Conservation (phyloP, 495 filamentous ascomycete genomes). For the Penicillium ochrochloron region DNA sequence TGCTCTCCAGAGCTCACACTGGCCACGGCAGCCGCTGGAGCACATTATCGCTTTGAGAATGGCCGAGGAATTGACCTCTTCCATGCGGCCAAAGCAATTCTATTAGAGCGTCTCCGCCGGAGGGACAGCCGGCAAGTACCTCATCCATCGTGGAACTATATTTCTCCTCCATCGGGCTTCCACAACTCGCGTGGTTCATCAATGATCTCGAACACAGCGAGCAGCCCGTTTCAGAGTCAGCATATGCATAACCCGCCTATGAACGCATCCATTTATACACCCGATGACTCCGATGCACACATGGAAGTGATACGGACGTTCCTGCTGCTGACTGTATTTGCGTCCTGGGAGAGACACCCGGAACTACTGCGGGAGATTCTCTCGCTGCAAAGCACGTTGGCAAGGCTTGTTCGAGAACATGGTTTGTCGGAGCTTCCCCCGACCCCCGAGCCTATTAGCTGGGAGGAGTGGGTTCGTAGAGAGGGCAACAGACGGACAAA, state of each 20-base stretch:
- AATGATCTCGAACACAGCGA: conserved; percentile 44
- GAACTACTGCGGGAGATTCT: conserved; percentile 55
- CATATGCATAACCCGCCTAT: conserved; percentile 35
- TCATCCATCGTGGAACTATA: conserved; percentile 49
- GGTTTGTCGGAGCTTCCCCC: conserved; percentile 46
- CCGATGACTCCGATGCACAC: conserved; percentile 54
- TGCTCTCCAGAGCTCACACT: conserved; percentile 52
- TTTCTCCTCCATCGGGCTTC: conserved; percentile 44
- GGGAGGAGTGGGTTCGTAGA: conserved; percentile 55
- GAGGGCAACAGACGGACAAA: conserved; percentile 58
- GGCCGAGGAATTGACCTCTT: conserved; percentile 70
- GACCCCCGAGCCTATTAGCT: conserved; percentile 43
- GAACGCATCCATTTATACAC: conserved; percentile 42
- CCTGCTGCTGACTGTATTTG: conserved; percentile 53
- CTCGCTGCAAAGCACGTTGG: conserved; percentile 54
- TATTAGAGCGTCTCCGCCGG: conserved; percentile 52
- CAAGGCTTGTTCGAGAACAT: conserved; percentile 53
- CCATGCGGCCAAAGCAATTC: conserved; percentile 61
- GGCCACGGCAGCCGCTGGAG: conserved; percentile 53
- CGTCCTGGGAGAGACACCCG: conserved; percentile 58
- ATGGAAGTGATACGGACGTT: conserved; percentile 57
- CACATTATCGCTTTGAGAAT: conserved; percentile 66
- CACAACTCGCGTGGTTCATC: conserved; percentile 48
- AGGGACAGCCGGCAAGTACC: conserved; percentile 51
- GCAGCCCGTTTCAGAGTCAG: conserved; percentile 47